These are phyloP conservation scores for Penicillium angulare DNA, from an alignment of 495 filamentous ascomycete species.

Conservation along the genomic window DNA sequence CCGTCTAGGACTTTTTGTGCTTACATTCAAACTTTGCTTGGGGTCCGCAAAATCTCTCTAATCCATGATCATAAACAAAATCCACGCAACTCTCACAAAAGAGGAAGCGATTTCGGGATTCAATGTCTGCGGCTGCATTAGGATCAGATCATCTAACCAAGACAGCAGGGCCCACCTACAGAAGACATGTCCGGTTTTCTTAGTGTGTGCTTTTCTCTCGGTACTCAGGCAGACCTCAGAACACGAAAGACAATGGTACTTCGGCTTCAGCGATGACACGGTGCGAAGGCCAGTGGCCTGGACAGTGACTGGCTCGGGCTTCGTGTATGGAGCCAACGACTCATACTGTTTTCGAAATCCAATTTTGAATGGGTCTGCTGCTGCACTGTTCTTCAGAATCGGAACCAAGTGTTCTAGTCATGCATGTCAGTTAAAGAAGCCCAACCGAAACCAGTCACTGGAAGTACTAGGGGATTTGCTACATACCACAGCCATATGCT, in stretches of 20 bases:
- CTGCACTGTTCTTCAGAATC: conserved; percentile 27
- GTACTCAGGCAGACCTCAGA: conserved; percentile 33
- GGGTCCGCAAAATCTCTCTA: conserved; percentile 62
- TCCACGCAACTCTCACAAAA: conserved; percentile 85
- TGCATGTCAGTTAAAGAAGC: neutral
- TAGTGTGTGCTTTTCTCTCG: conserved; percentile 37
- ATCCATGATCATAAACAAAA: conserved; percentile 80
- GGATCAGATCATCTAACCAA: neutral
- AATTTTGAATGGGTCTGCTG: conserved; percentile 38
- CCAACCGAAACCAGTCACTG: neutral
- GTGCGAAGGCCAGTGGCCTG: conserved; percentile 26
- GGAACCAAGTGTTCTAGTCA: conserved; percentile 43
- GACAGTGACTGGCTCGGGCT: conserved; percentile 20
- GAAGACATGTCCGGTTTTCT: conserved; percentile 44
- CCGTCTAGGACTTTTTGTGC: conserved; percentile 11
- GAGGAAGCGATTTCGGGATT: conserved; percentile 71
- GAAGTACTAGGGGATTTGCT: neutral
- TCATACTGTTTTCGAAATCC: conserved; percentile 37
- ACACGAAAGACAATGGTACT: conserved; percentile 43
- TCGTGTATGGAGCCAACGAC: conserved; percentile 29
- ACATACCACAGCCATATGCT: conserved; percentile 48
- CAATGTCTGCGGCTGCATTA: conserved; percentile 61
- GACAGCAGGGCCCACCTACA: conserved; percentile 25
- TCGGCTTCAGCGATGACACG: conserved; percentile 35
- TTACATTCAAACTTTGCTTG: conserved; percentile 22